Conservation (phyloP, 1,284 basidiomycete genomes). For the Apiotrichum veenhuisii region DNA sequence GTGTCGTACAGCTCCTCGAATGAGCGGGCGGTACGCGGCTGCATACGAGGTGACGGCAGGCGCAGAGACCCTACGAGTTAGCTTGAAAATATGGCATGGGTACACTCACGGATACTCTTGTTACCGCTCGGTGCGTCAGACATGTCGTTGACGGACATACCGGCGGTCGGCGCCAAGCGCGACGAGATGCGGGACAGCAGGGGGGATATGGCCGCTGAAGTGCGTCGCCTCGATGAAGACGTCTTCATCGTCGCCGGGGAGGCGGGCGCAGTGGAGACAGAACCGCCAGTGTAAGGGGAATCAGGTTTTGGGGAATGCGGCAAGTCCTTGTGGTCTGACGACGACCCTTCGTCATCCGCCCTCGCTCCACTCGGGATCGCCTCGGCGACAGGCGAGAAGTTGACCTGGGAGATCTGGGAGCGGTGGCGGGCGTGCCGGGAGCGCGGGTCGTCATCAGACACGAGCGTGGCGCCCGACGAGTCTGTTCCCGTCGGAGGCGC, state of each 20-base stretch:
- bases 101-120: conserved; percentile 14
- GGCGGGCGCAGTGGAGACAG: neutral
- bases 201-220: conserved; percentile 7
- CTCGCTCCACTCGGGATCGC: neutral
- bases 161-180: conserved; percentile 7
- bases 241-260: too few species aligned
- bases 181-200: conserved; percentile 4
- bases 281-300: neutral
- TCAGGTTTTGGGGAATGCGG: neutral
- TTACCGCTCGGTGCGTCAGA: conserved; percentile 12
- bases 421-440: neutral
- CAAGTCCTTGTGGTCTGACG: neutral
- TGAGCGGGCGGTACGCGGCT: conserved; percentile 21
- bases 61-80: conserved; percentile 30
- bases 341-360: neutral
- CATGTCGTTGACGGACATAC: conserved; percentile 3
- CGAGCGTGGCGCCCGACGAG: neutral
- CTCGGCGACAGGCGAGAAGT: conserved; percentile 10
- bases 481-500: neutral
- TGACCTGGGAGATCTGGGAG: conserved; percentile 3
- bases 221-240: neutral
- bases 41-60: conserved; percentile 30
- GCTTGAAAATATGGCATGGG: too few species aligned
- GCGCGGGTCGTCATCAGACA: neutral
- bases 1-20: conserved; percentile 43